A percentile compares a stretch with the other conserved stretches of the same genome.
Evolutionary conservation across 495 filamentous ascomycete genomes (phyloP).

Genomic region (Peziza echinospora): DNA sequence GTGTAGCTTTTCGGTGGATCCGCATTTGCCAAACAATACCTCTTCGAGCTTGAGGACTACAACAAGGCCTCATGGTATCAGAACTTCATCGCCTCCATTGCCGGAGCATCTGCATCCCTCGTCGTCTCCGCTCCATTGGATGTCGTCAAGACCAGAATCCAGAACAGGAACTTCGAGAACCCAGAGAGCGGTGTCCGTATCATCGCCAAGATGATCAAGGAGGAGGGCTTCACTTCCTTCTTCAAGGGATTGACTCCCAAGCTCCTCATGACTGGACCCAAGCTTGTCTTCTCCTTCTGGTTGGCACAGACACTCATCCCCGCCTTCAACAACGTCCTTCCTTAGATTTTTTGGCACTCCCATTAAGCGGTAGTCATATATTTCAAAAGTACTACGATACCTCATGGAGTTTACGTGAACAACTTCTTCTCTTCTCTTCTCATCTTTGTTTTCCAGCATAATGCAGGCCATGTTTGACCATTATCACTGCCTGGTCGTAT

Average conservation of each 20-base stretch:
- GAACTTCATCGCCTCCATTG: conserved; percentile 93
- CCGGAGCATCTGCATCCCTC: conserved; percentile 76
- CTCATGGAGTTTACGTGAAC: too few relatives aligned
- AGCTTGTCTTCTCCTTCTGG: conserved; percentile 99
- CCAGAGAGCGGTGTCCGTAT: conserved; percentile 86
- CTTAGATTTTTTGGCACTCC: too few relatives aligned
- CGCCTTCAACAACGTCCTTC: not conserved
- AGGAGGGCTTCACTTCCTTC: conserved; percentile 69
- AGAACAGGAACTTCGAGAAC: conserved; percentile 98
- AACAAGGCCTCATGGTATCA: conserved; percentile 84
- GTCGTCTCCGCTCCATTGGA: conserved; percentile 88
- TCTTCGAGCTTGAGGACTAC: conserved; percentile 74
- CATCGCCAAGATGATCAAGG: conserved; percentile 65
- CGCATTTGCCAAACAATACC: conserved; percentile 93
- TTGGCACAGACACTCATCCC: conserved; percentile 75
- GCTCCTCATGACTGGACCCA: conserved; percentile 94
- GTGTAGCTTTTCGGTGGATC: conserved; percentile 84
- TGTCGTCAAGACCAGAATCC: conserved; percentile 97
- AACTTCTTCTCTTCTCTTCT: too few relatives aligned
- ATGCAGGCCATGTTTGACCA: too few relatives aligned
- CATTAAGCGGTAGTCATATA: too few relatives aligned
- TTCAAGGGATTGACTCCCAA: conserved; percentile 97
- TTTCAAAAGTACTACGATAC: too few relatives aligned
- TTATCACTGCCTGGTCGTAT: too few relatives aligned
- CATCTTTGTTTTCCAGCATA: too few relatives aligned